Percentiles rank a stretch among this genome's conserved stretches.
Evolutionary conservation across 192 early-diverging fungal genomes (phyloP).

Genomic region (Funneliformis mosseae): DNA sequence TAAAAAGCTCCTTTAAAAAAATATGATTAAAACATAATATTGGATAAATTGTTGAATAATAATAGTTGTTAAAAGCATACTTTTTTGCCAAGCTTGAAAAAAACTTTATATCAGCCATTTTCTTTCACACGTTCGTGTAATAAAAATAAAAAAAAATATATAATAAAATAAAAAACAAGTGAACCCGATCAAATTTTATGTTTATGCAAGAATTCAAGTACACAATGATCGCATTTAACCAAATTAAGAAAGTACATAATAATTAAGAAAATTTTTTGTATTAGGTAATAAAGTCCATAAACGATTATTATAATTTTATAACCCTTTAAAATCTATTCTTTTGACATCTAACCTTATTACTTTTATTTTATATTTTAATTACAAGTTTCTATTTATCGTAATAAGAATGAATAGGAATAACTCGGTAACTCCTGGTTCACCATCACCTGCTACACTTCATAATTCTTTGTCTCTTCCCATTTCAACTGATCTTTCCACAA

Average conservation of each 20-base stretch:
- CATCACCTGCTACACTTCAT: constrained; percentile 7
- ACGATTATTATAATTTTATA: too few species aligned
- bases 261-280: too few species aligned
- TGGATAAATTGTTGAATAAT: neutral
- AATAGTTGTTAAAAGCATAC: neutral
- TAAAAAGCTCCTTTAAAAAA: constrained; percentile 39
- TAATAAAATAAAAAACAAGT: too few species aligned
- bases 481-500: constrained; percentile 1
- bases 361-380: too few species aligned
- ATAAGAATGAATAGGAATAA: neutral
- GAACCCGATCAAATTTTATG: too few species aligned
- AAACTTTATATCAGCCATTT: neutral
- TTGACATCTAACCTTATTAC: too few species aligned
- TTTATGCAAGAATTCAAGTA: too few species aligned
- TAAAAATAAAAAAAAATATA: too few species aligned
- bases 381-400: neutral
- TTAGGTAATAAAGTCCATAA: too few species aligned
- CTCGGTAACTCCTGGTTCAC: neutral
- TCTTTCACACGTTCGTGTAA: neutral
- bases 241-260: too few species aligned
- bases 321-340: too few species aligned
- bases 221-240: too few species aligned
- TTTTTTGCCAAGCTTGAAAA: neutral
- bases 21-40: neutral
- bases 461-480: neutral